phyloP scores from a whole-genome alignment of 208 protist species.

The Crithidia mellificae region DNA sequence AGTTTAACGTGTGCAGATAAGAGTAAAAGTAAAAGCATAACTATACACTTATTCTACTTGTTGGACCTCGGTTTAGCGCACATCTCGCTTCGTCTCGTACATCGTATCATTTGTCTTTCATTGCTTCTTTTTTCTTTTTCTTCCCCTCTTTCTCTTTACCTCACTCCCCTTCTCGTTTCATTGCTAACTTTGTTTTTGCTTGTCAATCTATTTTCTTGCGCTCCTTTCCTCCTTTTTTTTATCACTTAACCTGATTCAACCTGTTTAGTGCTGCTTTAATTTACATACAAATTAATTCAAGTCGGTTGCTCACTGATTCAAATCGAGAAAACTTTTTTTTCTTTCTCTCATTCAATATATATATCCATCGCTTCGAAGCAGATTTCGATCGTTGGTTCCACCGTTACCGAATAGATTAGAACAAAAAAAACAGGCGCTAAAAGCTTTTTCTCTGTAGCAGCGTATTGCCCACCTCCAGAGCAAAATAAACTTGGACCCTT shows the following conservation, averaged over 20 bases:
- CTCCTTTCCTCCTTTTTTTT: constrained; percentile 7
- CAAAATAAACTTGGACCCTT: too few species aligned
- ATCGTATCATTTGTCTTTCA: not conserved
- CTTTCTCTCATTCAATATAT: not conserved
- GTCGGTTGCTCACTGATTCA: not conserved
- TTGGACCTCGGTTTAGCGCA: not conserved
- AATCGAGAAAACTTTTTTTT: not conserved
- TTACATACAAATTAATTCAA: not conserved
- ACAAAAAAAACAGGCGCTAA: not conserved
- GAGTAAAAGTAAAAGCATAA: not conserved
- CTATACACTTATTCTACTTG: not conserved
- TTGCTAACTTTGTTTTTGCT: constrained; percentile 3
- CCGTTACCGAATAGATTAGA: not conserved
- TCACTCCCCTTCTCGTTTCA: not conserved
- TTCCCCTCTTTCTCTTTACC: not conserved
- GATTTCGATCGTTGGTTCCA: not conserved
- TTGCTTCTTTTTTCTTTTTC: not conserved
- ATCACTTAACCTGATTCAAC: not conserved
- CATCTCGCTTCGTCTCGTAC: not conserved
- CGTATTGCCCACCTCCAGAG: too few species aligned
- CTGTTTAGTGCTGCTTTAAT: not conserved
- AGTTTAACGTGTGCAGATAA: not conserved
- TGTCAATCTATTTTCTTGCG: constrained; percentile 3
- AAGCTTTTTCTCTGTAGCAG: too few species aligned
- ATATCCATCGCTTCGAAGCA: not conserved